Conservation (phyloP, 176 grass and related monocot species). For the Avena insularis region DNA sequence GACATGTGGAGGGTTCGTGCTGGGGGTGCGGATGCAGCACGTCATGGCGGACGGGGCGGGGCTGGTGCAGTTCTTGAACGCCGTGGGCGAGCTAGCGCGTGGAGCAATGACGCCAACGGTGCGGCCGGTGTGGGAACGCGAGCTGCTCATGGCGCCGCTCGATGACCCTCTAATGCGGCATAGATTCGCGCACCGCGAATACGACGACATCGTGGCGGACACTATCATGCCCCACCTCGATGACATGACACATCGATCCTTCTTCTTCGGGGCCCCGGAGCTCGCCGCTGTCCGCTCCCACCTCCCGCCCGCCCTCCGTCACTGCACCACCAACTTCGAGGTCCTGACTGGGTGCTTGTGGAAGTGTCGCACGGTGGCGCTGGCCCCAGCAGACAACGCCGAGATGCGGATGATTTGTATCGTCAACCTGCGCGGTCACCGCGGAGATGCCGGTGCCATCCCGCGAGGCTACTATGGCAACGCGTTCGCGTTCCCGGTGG, state of each 20-base stretch:
- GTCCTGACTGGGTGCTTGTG: slow-evolving; percentile 72
- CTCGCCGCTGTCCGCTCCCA: slow-evolving; percentile 47
- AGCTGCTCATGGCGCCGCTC: slow-evolving; percentile 48
- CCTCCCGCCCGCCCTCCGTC: slow-evolving; percentile 29
- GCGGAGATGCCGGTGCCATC: slow-evolving; percentile 27
- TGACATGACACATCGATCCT: slow-evolving; percentile 66
- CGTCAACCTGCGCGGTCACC: slow-evolving; percentile 51
- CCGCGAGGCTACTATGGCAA: slow-evolving; percentile 80
- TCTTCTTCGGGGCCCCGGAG: slow-evolving; percentile 62
- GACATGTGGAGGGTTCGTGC: slow-evolving; percentile 62
- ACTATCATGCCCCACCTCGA: slow-evolving; percentile 59
- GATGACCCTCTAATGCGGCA: neutral
- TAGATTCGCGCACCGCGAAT: slow-evolving; percentile 63
- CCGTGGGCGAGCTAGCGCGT: slow-evolving; percentile 61
- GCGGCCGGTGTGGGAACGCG: slow-evolving; percentile 56
- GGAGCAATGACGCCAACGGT: slow-evolving; percentile 45
- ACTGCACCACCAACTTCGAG: slow-evolving; percentile 67
- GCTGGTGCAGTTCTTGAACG: slow-evolving; percentile 52
- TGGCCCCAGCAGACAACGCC: slow-evolving; percentile 55
- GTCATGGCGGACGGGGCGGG: slow-evolving; percentile 61
- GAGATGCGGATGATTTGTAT: slow-evolving; percentile 76
- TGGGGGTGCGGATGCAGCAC: slow-evolving; percentile 53
- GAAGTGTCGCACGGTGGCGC: slow-evolving; percentile 67
- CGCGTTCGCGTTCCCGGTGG: slow-evolving; percentile 68
- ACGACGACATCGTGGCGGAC: slow-evolving; percentile 61